Evolutionary conservation across 768 basidiomycete genomes (phyloP), one percentile per base, ranked within the genome.

Genomic region (Mycena alexandri): DNA sequence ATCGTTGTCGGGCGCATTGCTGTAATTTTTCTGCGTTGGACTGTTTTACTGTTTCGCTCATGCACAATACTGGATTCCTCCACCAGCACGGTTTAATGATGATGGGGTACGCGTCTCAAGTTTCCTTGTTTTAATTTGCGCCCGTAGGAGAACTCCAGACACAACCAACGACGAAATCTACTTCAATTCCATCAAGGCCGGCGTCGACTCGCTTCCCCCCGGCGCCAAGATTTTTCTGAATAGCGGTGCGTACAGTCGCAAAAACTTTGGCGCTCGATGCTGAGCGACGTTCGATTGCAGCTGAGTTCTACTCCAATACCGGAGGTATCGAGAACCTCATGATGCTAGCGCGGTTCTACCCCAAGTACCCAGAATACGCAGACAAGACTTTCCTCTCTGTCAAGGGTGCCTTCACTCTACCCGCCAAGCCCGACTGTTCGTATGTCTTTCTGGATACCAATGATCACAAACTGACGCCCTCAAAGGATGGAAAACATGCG

Each of bases 141-240:
- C 19, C 13, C 47, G 1, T 63, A 79, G 79, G 34, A 83, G 81
- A 86, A 84, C 71, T 13, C 79, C 83, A 11, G 75, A 73, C 24
- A 79, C 82, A 11, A 77, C 83, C 33, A 77, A 86, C 2, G 89
- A 92, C 62, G 88, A 88, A 58, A 81, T 86, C 41, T 85, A 85
- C 17, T 90, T 92, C 65, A 86, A 84, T 25, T 80, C 88, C 2
- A 90, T 92, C 80, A 88, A 87, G 73, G 83, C 83, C 5, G 83
- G 83, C 8, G 71, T 86, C 61, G 79, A 84, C 42, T 75, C 79
- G 0, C 73, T 85, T 42, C 84, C 85, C 5, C 65, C 78, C 0
- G 85, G 82, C 13, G 76, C 75, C 34, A 87, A 86, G 72, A 82
- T 84, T 72, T 67, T 88, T 50, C 68, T 89, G 69, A 88, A 88